Base-by-base conservation (phyloP, 306 rosid genomes). In the Casuarina glauca region DNA sequence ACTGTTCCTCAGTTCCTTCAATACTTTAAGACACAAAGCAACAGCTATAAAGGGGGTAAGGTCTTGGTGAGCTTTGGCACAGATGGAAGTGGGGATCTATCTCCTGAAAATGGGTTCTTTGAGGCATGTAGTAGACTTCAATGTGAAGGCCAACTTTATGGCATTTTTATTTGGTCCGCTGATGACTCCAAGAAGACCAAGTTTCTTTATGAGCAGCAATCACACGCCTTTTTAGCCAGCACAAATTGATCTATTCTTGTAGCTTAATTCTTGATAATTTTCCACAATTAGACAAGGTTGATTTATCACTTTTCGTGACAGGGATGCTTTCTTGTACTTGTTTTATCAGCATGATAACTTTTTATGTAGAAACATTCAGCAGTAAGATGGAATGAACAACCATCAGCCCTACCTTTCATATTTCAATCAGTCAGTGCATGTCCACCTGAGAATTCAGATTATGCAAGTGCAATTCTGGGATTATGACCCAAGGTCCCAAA, bases 61-160 rank as follows among this genome's bases (percentile, higher is more conserved):
- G 48, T 80, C 16, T 55, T 75, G 36, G 80, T 69, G 72, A 80
- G 84, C 79, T 74, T 80, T 69, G 79, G 72, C 13, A 80, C 50
- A 11, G 80, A 80, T 60, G 42, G 42, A 4, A 75, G 84, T 46
- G 58, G 79, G 54, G 84, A 80, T 39, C 62, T 80, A 43, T 45
- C 71, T 1, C 84, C 84, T 44, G 72, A 69, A 32, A 32, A 74
- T 68, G 84, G 84, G 41, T 80, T 80, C 76, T 80, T 80, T 58
- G 51, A 41, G 10, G 84, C 80, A 67, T 80, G 84, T 69, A 42
- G 44, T 26, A 68, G 4, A 53, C 84, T 80, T 57, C 35, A 6
- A 41, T n/a, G 9, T n/a, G 41, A 75, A 42, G 72, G 72, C 1
- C 74, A 74, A 26, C 80, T 75, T 57, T 42, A 69, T 74, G 83